These are phyloP conservation scores for Inga oerstediana DNA, from an alignment of 306 rosid genomes.

Conservation along the genomic window DNA sequence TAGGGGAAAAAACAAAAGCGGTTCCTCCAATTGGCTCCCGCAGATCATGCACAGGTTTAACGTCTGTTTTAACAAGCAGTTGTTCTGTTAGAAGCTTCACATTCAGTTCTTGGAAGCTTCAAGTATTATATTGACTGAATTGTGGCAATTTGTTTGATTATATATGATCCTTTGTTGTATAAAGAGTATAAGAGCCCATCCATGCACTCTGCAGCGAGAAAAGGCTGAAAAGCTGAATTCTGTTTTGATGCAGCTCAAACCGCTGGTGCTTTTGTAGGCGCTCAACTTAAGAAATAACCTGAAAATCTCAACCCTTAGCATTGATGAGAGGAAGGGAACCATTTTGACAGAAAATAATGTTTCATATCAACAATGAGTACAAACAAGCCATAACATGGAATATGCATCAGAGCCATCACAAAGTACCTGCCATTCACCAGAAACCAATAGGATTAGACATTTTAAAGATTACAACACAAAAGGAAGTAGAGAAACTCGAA, in stretches of 20 bases:
- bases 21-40: not conserved
- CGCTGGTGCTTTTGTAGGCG: not conserved
- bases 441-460: conserved; percentile 21
- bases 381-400: conserved; percentile 56
- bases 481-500: not conserved
- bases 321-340: conserved; percentile 49
- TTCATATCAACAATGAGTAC: conserved; percentile 42
- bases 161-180: not conserved
- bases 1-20: not conserved
- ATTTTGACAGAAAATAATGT: conserved; percentile 37
- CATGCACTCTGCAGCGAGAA: not conserved
- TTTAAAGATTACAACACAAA: not conserved
- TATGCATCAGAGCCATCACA: conserved; percentile 43
- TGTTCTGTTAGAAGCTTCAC: not conserved
- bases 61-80: not conserved
- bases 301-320: conserved; percentile 32
- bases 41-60: not conserved
- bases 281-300: not conserved
- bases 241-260: not conserved
- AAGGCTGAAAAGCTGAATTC: conserved; percentile 9
- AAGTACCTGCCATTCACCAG: conserved; percentile 43
- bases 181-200: not conserved
- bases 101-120: conserved; percentile 16
- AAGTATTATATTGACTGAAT: not conserved
- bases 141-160: not conserved